Base-by-base conservation (phyloP, 1,284 basidiomycete species). In the Tilletia walkeri region DNA sequence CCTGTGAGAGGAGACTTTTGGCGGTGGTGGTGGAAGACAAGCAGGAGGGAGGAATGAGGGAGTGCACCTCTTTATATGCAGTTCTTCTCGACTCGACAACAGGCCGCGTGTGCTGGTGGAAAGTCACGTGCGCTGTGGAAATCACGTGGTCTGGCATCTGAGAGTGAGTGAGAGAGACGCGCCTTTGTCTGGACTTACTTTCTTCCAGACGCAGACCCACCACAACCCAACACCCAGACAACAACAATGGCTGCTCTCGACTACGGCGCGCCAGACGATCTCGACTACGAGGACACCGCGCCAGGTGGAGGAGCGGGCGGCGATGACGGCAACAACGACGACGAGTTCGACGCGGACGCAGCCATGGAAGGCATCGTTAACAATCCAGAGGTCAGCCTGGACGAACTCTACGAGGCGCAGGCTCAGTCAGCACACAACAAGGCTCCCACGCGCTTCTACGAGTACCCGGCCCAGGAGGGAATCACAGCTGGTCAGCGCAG, bases 401-500 rank as follows among this genome's bases (percentile, higher is more conserved):
- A 49, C 47, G 50, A 48, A 34, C 49, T 45, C 9, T 38, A 63
- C 36, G 59, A 63, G 12, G 67, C 45, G 10, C 67, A 68, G 53
- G 36, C n/a, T 6, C 69, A 41, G 34, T 24, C 30, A 4, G 73
- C 9, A 70, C 70, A 24, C 36, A 39, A 34, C 16, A 34, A 18
- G 18, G 34, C 18, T 3, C 36, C 59, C 59, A 63, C 59, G 4
- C 59, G 59, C 16, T 78, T 78, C 68, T 79, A 79, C 67, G 69
- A 74, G 7, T 56, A 77, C n/a, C 74, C 78, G 4, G 71, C 69
- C 12, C 74, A 79, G 49, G 72, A 78, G 65, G 75, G 71, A 3
- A 63, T 79, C 41, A 70, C 70, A 67, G 76, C 78, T 12, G 78
- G 75, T 5, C 76, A 76, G 10, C 70, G 76, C 14, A 66, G 78